Conservation (phyloP, 2,329 filamentous ascomycete species). For the Hymenoscyphus infarciens region DNA sequence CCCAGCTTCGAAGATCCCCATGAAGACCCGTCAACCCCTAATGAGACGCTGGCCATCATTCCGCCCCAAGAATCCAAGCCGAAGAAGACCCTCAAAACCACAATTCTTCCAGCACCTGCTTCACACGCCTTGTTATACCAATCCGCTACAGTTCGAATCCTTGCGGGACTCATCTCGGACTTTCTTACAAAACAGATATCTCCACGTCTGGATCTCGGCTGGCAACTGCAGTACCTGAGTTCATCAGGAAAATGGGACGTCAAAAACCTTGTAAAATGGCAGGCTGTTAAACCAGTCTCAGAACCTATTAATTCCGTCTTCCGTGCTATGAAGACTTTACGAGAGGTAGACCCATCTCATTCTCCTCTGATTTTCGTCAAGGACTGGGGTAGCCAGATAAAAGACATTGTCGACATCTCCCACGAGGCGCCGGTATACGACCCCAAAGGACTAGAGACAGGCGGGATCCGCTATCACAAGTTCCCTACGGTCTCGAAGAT, state of each 20-base stretch:
- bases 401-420: conserved; percentile 83
- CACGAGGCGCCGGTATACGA: conserved; percentile 91
- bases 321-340: conserved; percentile 86
- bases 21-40: conserved; percentile 46
- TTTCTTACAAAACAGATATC: conserved; percentile 77
- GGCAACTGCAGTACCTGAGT: conserved; percentile 86
- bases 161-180: conserved; percentile 77
- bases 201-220: conserved; percentile 73
- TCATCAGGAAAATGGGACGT: conserved; percentile 96
- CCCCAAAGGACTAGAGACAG: conserved; percentile 62
- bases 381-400: conserved; percentile 63
- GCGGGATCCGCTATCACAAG: conserved; percentile 73
- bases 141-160: conserved; percentile 67
- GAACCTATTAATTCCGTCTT: conserved; percentile 75
- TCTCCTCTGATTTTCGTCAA: conserved; percentile 69
- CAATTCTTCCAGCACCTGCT: conserved; percentile 70
- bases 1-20: conserved; percentile 38
- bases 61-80: conserved; percentile 49
- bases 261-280: conserved; percentile 93
- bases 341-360: conserved; percentile 82
- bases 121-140: conserved; percentile 83
- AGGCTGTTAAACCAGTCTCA: conserved; percentile 73
- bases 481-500: conserved; percentile 91
- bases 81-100: conserved; percentile 58
- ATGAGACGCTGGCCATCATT: conserved; percentile 41